These are phyloP conservation scores for Colletotrichum tamarilloi DNA, from an alignment of 2,329 filamentous ascomycete genomes.

Conservation along the genomic window DNA sequence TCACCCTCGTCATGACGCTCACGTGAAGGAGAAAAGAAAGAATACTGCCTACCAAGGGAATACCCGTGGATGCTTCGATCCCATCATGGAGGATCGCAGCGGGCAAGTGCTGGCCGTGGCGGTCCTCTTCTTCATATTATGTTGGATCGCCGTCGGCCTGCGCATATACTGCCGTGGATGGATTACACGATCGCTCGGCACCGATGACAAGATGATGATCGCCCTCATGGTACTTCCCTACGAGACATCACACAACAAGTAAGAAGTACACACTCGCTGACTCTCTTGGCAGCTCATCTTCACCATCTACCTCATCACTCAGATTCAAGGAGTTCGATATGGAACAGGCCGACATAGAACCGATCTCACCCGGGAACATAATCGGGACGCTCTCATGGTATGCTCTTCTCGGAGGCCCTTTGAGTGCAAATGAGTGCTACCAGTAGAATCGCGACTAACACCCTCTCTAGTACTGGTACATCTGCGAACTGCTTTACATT, in stretches of 20 bases:
- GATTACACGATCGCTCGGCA: conserved; percentile 45
- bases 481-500: conserved; percentile 55
- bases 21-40: conserved; percentile 11
- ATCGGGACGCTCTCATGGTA: conserved; percentile 45
- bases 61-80: conserved; percentile 10
- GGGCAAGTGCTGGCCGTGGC: conserved; percentile 41
- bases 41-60: not conserved
- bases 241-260: not conserved
- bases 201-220: conserved; percentile 48
- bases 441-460: conserved; percentile 3
- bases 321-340: conserved; percentile 42
- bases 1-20: conserved; percentile 18
- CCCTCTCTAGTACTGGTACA: conserved; percentile 49
- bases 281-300: conserved; percentile 37
- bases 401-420: not conserved
- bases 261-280: conserved; percentile 10
- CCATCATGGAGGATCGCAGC: conserved; percentile 37
- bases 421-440: not conserved
- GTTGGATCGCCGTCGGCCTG: conserved; percentile 43
- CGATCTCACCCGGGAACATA: conserved; percentile 36
- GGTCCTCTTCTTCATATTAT: conserved; percentile 48
- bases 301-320: conserved; percentile 38
- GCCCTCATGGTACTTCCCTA: conserved; percentile 43
- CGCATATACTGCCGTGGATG: conserved; percentile 46
- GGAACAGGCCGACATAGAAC: conserved; percentile 42